Percentiles rank a stretch among this genome's conserved stretches.
Evolutionary conservation across 768 basidiomycete species (phyloP).

Genomic region (Boletus rufocinnamomeus): DNA sequence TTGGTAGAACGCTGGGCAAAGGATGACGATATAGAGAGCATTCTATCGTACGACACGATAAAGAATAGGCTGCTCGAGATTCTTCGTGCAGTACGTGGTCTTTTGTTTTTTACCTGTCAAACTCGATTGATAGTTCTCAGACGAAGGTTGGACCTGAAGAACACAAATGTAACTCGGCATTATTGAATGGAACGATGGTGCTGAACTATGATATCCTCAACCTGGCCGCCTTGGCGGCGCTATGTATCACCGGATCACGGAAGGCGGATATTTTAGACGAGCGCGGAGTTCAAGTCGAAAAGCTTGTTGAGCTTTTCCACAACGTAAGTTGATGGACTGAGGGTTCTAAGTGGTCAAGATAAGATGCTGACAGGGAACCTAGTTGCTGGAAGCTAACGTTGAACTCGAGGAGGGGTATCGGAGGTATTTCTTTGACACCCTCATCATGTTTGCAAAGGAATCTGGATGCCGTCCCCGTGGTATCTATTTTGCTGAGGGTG

Average conservation of each 20-base stretch:
- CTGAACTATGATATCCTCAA: slow-evolving; percentile 23
- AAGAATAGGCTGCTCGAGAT: slow-evolving; percentile 16
- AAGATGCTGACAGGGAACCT: slow-evolving; percentile 2
- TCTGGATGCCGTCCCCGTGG: slow-evolving; percentile 23
- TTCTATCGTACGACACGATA: slow-evolving; percentile 15
- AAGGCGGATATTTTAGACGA: slow-evolving; percentile 7
- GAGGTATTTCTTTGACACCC: slow-evolving; percentile 17
- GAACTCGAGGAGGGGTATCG: slow-evolving; percentile 21
- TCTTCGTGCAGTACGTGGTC: slow-evolving; percentile 18
- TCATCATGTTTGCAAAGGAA: slow-evolving; percentile 24
- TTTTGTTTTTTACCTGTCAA: not conserved
- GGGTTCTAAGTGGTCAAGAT: not conserved
- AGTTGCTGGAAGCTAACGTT: slow-evolving; percentile 27
- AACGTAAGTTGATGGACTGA: slow-evolving; percentile 16
- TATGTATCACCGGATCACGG: slow-evolving; percentile 13
- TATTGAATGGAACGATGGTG: slow-evolving; percentile 22
- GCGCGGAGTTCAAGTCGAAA: not conserved
- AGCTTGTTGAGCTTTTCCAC: slow-evolving; percentile 30
- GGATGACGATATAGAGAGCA: slow-evolving; percentile 7
- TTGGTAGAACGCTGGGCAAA: slow-evolving; percentile 12
- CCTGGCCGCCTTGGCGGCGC: slow-evolving; percentile 17
- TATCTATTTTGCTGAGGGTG: slow-evolving; percentile 9
- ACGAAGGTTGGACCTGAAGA: slow-evolving; percentile 4
- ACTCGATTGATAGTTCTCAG: slow-evolving; percentile 16
- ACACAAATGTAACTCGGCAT: slow-evolving; percentile 29